Conservation (phyloP, 140 eudicot species). For the Oenanthe javanica region DNA sequence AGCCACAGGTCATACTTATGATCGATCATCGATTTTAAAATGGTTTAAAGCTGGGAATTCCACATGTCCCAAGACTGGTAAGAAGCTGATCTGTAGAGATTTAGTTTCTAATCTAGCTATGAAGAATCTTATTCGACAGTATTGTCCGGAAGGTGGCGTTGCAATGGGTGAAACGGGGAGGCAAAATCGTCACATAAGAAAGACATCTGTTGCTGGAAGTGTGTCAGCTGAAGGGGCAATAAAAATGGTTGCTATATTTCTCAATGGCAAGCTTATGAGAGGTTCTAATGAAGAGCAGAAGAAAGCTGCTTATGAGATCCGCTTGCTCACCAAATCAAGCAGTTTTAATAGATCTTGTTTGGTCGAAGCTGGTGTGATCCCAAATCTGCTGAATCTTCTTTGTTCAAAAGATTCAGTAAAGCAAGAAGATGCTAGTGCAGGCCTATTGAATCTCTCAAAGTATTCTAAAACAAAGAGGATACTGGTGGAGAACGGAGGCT, state of each 20-base stretch:
- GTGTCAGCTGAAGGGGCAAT: slow-evolving; percentile 44
- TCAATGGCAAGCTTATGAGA: slow-evolving; percentile 33
- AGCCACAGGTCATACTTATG: slow-evolving; percentile 83
- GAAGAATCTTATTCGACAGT: slow-evolving; percentile 36
- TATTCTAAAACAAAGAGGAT: slow-evolving; percentile 30
- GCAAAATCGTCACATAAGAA: slow-evolving; percentile 13
- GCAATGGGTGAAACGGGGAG: slow-evolving; percentile 18
- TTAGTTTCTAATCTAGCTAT: slow-evolving; percentile 64
- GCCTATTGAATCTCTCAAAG: slow-evolving; percentile 64
- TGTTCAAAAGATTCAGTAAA: slow-evolving; percentile 28
- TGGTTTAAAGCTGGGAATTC: slow-evolving; percentile 72
- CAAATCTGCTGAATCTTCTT: slow-evolving; percentile 50
- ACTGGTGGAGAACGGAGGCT: slow-evolving; percentile 58
- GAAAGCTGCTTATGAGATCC: slow-evolving; percentile 66
- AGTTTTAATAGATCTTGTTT: slow-evolving; percentile 71
- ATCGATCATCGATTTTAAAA: slow-evolving; percentile 51
- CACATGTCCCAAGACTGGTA: slow-evolving; percentile 79
- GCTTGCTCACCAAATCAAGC: slow-evolving; percentile 64
- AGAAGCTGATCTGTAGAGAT: slow-evolving; percentile 36
- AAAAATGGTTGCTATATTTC: slow-evolving; percentile 41
- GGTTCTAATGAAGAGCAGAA: slow-evolving; percentile 41
- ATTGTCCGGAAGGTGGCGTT: slow-evolving; percentile 42
- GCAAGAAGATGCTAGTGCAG: slow-evolving; percentile 69
- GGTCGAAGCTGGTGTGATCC: slow-evolving; percentile 76
- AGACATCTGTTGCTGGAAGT: slow-evolving; percentile 29